Percentiles rank a stretch among this genome's conserved stretches.
Conservation (phyloP, 2,329 filamentous ascomycete genomes). For the Rhytidhysteron rufulum region DNA sequence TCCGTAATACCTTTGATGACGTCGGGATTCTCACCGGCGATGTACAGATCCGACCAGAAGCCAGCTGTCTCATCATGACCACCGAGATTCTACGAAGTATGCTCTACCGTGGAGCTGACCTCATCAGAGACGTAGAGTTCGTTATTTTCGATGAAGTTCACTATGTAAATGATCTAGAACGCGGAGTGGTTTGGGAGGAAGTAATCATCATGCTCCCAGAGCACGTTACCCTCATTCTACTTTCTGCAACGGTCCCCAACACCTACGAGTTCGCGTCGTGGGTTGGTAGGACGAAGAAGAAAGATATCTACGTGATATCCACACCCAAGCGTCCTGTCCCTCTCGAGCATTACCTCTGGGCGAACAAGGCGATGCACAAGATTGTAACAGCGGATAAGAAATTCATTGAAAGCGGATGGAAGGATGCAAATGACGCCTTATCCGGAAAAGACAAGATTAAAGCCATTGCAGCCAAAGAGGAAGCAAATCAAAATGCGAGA, state of each 20-base stretch:
- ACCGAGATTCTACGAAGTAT: conserved; percentile 97
- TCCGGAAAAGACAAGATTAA: conserved; percentile 77
- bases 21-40: conserved; percentile 96
- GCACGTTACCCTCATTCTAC: conserved; percentile 89
- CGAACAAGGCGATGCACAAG: conserved; percentile 85
- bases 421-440: conserved; percentile 79
- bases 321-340: conserved; percentile 93
- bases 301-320: conserved; percentile 98
- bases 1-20: conserved; percentile 84
- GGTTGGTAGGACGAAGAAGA: conserved; percentile 97
- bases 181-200: conserved; percentile 98
- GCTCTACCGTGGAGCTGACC: conserved; percentile 91
- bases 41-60: conserved; percentile 95
- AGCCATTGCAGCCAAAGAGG: conserved; percentile 51
- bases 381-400: conserved; percentile 92
- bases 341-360: conserved; percentile 94
- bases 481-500: conserved; percentile 49
- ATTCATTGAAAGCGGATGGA: conserved; percentile 92
- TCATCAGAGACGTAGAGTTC: conserved; percentile 96
- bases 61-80: conserved; percentile 98
- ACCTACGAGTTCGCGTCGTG: conserved; percentile 97
- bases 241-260: conserved; percentile 96
- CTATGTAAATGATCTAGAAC: conserved; percentile 93
- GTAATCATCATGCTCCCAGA: conserved; percentile 99
- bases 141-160: conserved; percentile 99